A percentile compares a stretch with the other conserved stretches of the same genome.
Evolutionary conservation across 2,329 filamentous ascomycete species (phyloP).

Genomic region (Sclerotinia glacialis): DNA sequence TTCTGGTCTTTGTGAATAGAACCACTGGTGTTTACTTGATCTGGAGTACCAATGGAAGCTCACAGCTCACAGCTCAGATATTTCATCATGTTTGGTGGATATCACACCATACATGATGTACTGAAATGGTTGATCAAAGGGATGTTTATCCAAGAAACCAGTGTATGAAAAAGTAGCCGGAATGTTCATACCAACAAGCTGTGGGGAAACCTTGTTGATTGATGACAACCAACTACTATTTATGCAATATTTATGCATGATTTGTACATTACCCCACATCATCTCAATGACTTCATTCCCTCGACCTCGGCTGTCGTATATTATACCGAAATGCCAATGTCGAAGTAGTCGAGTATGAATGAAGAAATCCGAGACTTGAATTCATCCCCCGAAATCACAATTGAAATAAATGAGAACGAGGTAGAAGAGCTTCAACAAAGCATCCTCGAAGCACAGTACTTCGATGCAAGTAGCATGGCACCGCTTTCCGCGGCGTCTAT

Average conservation of each 20-base stretch:
- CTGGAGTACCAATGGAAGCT: background rate
- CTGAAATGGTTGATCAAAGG: background rate
- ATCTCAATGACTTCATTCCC: slow-evolving; percentile 6
- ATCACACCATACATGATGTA: background rate
- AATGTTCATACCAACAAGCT: background rate
- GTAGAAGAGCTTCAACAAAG: slow-evolving; percentile 34
- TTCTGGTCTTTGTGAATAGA: too few species aligned
- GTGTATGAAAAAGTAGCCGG: background rate
- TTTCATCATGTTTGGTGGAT: background rate
- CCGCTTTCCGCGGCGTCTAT: slow-evolving; percentile 35
- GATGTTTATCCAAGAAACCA: background rate
- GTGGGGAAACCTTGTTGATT: slow-evolving; percentile 5
- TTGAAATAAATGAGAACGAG: slow-evolving; percentile 39
- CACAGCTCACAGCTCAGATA: background rate
- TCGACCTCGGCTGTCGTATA: background rate
- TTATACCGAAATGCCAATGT: background rate
- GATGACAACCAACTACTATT: background rate
- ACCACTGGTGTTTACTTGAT: too few species aligned
- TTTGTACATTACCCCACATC: slow-evolving; percentile 18
- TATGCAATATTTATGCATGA: background rate
- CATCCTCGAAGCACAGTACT: slow-evolving; percentile 38
- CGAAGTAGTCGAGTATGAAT: background rate
- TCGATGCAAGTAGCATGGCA: slow-evolving; percentile 39
- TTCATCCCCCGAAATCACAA: background rate
- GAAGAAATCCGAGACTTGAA: background rate